Evolutionary conservation across 345 rosid genomes (phyloP).

Genomic region (Eutrema heterophyllum): DNA sequence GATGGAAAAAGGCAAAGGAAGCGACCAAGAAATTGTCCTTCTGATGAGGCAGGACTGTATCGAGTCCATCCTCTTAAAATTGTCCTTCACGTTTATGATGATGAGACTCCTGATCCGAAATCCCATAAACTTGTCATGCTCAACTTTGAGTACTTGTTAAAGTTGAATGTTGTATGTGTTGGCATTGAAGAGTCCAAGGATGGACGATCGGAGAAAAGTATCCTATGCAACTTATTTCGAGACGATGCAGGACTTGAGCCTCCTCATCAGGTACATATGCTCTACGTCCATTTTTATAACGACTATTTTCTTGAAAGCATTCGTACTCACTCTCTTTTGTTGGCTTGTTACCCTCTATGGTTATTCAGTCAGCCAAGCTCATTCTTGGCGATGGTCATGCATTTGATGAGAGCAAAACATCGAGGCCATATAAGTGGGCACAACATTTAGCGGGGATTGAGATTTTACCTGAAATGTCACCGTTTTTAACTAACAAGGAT

Average conservation of each 20-base stretch:
- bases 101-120: conserved; percentile 58
- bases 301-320: not conserved
- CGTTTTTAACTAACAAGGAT: conserved; percentile 49
- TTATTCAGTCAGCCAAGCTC: conserved; percentile 78
- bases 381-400: conserved; percentile 45
- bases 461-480: conserved; percentile 83
- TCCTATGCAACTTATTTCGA: conserved; percentile 72
- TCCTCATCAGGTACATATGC: conserved; percentile 69
- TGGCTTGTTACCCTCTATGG: not conserved
- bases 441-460: conserved; percentile 93
- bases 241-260: conserved; percentile 80
- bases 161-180: conserved; percentile 78
- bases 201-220: conserved; percentile 40
- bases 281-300: not conserved
- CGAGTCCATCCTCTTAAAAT: conserved; percentile 71
- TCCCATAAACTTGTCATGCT: conserved; percentile 48
- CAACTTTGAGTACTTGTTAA: conserved; percentile 72
- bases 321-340: not conserved
- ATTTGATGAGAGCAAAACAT: conserved; percentile 58
- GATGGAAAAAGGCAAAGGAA: conserved; percentile 79
- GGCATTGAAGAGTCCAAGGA: conserved; percentile 58
- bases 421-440: conserved; percentile 91
- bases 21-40: conserved; percentile 54
- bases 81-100: conserved; percentile 57
- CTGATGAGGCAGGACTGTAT: conserved; percentile 55